phyloP scores from a whole-genome alignment of 1,284 basidiomycete species.

The Cryptococcus floricola region DNA sequence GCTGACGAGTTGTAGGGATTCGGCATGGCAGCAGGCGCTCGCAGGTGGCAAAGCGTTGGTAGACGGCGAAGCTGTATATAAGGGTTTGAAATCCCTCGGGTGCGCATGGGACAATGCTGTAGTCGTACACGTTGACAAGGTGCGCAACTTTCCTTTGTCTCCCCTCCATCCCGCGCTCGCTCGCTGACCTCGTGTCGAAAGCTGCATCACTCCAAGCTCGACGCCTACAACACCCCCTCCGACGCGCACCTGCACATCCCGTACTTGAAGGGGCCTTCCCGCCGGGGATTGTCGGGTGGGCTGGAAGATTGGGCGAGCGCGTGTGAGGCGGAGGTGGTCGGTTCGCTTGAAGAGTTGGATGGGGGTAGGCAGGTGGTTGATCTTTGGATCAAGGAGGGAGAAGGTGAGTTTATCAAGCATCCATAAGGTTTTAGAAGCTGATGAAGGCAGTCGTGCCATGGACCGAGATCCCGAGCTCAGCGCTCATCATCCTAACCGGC shows the following conservation, averaged over 20 bases:
- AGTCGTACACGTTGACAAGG: slow-evolving; percentile 28
- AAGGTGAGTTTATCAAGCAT: slow-evolving; percentile 12
- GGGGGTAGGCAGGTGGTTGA: slow-evolving; percentile 19
- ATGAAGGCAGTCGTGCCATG: too few species aligned
- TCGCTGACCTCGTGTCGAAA: slow-evolving; percentile 8
- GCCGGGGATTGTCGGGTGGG: slow-evolving; percentile 20
- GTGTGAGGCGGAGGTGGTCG: slow-evolving; percentile 34
- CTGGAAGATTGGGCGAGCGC: slow-evolving; percentile 32
- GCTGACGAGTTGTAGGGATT: neutral
- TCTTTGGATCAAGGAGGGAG: slow-evolving; percentile 13
- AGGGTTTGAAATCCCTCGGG: slow-evolving; percentile 33
- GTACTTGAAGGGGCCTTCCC: slow-evolving; percentile 27
- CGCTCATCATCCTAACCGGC: slow-evolving; percentile 39
- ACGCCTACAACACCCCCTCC: slow-evolving; percentile 9
- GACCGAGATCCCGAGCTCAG: neutral
- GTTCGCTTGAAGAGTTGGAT: slow-evolving; percentile 6
- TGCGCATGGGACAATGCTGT: slow-evolving; percentile 39
- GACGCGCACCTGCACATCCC: slow-evolving; percentile 35
- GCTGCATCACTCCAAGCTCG: slow-evolving; percentile 38
- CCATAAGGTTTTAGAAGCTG: too few species aligned
- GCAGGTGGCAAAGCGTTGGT: slow-evolving; percentile 24
- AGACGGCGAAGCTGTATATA: slow-evolving; percentile 33
- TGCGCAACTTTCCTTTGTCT: slow-evolving; percentile 12
- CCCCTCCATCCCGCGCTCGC: neutral
- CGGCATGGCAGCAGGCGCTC: slow-evolving; percentile 15